Evolutionary conservation across 2,329 filamentous ascomycete genomes (phyloP).

Genomic region (Botryotinia calthae): DNA sequence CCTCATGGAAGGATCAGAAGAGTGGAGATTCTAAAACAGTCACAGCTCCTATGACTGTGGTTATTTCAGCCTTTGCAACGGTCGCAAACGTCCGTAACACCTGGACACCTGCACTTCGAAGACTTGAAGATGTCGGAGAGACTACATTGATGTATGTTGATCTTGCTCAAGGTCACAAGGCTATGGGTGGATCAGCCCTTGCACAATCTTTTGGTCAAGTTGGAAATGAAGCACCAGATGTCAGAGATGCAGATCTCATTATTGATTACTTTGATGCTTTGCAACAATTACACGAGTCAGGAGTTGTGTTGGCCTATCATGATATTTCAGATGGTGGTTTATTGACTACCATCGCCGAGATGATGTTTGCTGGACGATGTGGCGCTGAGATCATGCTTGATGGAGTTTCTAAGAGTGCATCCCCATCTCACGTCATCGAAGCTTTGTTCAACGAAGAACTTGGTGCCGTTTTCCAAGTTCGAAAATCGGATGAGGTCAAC

Average conservation of each 20-base stretch:
- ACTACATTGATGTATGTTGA: slow-evolving; percentile 89
- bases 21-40: slow-evolving; percentile 74
- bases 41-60: slow-evolving; percentile 84
- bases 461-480: slow-evolving; percentile 92
- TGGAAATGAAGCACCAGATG: slow-evolving; percentile 80
- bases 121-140: slow-evolving; percentile 83
- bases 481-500: slow-evolving; percentile 75
- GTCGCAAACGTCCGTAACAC: slow-evolving; percentile 81
- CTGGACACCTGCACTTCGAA: slow-evolving; percentile 87
- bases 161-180: slow-evolving; percentile 74
- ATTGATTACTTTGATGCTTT: slow-evolving; percentile 91
- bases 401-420: slow-evolving; percentile 60
- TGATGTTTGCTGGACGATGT: slow-evolving; percentile 96
- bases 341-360: slow-evolving; percentile 86
- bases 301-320: slow-evolving; percentile 86
- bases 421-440: slow-evolving; percentile 62
- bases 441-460: slow-evolving; percentile 95
- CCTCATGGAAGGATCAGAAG: slow-evolving; percentile 78
- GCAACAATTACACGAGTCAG: slow-evolving; percentile 60
- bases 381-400: slow-evolving; percentile 85
- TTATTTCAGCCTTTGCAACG: slow-evolving; percentile 86
- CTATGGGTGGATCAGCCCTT: slow-evolving; percentile 85
- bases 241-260: slow-evolving; percentile 76
- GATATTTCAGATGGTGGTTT: slow-evolving; percentile 92
- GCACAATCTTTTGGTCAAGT: slow-evolving; percentile 87